Base-by-base conservation (phyloP, 768 basidiomycete species). In the Nidularia pulvinata region DNA sequence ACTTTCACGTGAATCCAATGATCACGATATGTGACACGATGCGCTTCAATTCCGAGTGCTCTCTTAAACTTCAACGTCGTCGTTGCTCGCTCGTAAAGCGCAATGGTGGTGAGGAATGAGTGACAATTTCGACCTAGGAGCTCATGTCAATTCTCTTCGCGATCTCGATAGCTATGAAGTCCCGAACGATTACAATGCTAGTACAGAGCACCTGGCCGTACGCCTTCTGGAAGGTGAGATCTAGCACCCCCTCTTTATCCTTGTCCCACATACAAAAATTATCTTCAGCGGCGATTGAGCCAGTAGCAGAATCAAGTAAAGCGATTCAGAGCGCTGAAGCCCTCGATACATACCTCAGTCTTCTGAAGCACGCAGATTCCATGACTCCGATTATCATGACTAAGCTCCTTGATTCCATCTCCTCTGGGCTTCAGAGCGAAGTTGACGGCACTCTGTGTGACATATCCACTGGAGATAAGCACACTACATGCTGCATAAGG, bases 281-380 rank as follows among this genome's bases (percentile, higher is more conserved):
- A 48, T 11, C 53, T 61, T 58, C 66, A 90, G 91, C 78, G 56
- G 93, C 89, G 33, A 89, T 99, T 50, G 88, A 87, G 57, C 77
- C 83, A n/a, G 83, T 94, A 46, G 89, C 92, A 2, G 80, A 86
- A 48, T 83, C 83, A 6, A 86, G 90, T 11, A 86, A 91, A n/a
- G 71, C 81, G 6, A 87, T 98, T 50, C 67, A 76, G 0, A 81
- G 91, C 30, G 71, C 73, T 2, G 77, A 85, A 13, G 81, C 89
- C 30, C 93, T 96, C 55, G 94, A 95, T 59, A 82, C 88, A 11
- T 89, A 91, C 62, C 80, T 92, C 47, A 88, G 85, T 56, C 74
- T 97, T 9, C 77, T 98, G 61, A 97, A 95, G 71, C 73, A 86
- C 58, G 78, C 87, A 0, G 80, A 84, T 44, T 66, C 73, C 3